Evolutionary conservation across 2,329 filamentous ascomycete genomes (phyloP), one percentile per base, ranked within the genome.

Genomic region (Ascosphaera aggregata): DNA sequence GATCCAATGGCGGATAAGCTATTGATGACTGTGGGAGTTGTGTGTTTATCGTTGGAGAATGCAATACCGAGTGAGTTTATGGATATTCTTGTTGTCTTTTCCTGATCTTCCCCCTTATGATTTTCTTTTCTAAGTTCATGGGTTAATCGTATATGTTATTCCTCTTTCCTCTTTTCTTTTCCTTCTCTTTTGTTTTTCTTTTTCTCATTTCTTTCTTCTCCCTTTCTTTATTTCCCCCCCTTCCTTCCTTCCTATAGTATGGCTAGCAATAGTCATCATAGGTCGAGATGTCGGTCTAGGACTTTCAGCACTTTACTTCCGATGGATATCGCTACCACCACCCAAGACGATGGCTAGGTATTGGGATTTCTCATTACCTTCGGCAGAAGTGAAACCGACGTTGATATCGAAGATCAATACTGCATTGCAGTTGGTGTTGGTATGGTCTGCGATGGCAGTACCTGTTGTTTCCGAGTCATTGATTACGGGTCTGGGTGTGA

Each of bases 1-100:
- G 85, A 93, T 51, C 89, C 89, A 4, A 89, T 94, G 79, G 89
- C 89, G 2, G 89, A 98, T 59, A 98, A 98, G 62, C 70, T 73
- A 7, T 68, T 98, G 45, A 95, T 98, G 89, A 94, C 86, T 0
- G 73, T 93, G 42, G 59, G 92, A 49, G 91, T 86, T 1, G 75
- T 86, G 9, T 84, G 80, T 46, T 61, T 95, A 35, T 84, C 85
- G 3, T 65, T 78, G 44, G 84, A 93, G 49, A 84, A 82, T 2
- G 69, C 73, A 11, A 64, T 98, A 38, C 84, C 86, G 42, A 62
- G 79, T 84, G 62, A 47, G 71, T 61, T 22, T 36, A n/a, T n/a
- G n/a, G n/a, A n/a, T n/a, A n/a, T n/a, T n/a, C n/a, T n/a, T n/a
- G n/a, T n/a, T n/a, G n/a, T n/a, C n/a, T n/a, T n/a, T n/a, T n/a